These are phyloP conservation scores for Lagenaria siceraria DNA, from an alignment of 306 rosid genomes.

Conservation along the genomic window DNA sequence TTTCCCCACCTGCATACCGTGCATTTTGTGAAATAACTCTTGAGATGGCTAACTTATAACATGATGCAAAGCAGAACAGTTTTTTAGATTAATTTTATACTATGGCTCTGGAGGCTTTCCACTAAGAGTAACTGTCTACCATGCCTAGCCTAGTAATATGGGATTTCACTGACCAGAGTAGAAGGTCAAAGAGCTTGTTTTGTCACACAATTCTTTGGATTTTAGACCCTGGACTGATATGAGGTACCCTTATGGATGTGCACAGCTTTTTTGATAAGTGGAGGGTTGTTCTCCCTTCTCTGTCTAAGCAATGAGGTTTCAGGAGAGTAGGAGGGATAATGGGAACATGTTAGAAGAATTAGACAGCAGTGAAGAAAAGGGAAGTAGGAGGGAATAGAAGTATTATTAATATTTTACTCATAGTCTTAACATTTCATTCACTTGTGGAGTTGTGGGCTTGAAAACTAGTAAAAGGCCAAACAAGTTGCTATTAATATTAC, in stretches of 20 bases:
- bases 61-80: neutral
- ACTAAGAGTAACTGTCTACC: neutral
- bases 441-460: neutral
- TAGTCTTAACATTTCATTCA: neutral
- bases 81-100: neutral
- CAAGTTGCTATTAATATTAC: neutral
- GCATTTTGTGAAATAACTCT: neutral
- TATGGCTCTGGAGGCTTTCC: neutral
- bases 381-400: neutral
- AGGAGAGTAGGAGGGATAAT: neutral
- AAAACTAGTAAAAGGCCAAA: neutral
- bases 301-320: neutral
- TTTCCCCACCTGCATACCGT: neutral
- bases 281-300: neutral
- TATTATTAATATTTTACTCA: neutral
- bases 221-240: neutral
- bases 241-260: neutral
- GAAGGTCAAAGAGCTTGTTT: neutral
- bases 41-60: neutral
- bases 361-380: neutral
- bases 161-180: neutral
- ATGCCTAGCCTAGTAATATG: neutral
- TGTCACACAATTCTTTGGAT: neutral
- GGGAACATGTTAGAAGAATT: neutral
- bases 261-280: neutral